These are phyloP conservation scores for Kodamaea kaohsiungensis DNA, from an alignment of 805 yeast species.

Conservation along the genomic window DNA sequence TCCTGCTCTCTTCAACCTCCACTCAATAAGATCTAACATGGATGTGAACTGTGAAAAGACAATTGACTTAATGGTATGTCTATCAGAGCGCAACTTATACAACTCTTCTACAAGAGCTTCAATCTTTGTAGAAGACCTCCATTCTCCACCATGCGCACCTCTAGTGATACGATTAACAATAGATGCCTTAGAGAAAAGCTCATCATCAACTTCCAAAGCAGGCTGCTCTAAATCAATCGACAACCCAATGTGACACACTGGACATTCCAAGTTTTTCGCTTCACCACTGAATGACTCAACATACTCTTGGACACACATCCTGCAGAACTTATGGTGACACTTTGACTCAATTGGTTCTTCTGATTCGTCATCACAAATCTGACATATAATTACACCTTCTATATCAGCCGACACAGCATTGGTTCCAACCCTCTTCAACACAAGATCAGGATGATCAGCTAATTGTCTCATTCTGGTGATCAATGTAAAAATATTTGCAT, in stretches of 20 bases:
- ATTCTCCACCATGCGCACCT: conserved; percentile 66
- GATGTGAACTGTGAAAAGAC: conserved; percentile 97
- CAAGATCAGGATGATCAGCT: conserved; percentile 98
- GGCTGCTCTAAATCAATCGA: conserved; percentile 90
- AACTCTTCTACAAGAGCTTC: conserved; percentile 95
- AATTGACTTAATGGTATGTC: conserved; percentile 89
- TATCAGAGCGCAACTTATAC: conserved; percentile 80
- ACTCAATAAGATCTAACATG: conserved; percentile 93
- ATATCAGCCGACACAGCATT: conserved; percentile 38
- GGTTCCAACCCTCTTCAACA: conserved; percentile 64
- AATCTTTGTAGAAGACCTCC: conserved; percentile 95
- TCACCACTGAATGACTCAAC: conserved; percentile 76
- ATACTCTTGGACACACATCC: conserved; percentile 90
- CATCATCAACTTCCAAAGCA: conserved; percentile 69
- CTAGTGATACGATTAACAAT: conserved; percentile 87
- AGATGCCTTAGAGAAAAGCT: conserved; percentile 57
- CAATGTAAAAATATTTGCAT: conserved; percentile 94
- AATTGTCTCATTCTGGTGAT: conserved; percentile 97
- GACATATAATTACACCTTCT: conserved; percentile 72
- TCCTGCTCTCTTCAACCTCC: conserved; percentile 94
- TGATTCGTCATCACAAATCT: conserved; percentile 95
- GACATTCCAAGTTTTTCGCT: conserved; percentile 70
- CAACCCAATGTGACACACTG: conserved; percentile 92
- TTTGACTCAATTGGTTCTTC: conserved; percentile 95
- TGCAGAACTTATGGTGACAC: conserved; percentile 92